Evolutionary conservation across 257 asterid genomes (phyloP).

Genomic region (Solanum appendiculatum): DNA sequence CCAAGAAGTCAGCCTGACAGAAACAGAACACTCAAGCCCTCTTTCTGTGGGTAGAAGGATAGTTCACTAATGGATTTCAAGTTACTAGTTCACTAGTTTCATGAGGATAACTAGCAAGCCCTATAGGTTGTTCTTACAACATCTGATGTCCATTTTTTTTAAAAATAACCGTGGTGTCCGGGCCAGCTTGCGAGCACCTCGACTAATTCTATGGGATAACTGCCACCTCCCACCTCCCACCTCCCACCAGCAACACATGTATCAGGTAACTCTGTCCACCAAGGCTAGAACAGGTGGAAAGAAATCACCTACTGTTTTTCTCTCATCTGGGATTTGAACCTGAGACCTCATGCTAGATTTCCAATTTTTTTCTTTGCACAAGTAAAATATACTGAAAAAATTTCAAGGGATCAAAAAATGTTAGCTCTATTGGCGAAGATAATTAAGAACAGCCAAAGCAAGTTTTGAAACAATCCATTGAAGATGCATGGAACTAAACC

Average conservation of each 20-base stretch:
- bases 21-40: background rate
- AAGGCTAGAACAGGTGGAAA: background rate
- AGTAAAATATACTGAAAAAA: background rate
- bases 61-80: background rate
- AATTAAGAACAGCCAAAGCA: background rate
- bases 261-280: background rate
- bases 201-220: background rate
- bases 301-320: background rate
- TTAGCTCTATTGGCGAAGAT: background rate
- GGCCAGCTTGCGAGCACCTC: background rate
- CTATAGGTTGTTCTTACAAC: background rate
- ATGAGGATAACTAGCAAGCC: background rate
- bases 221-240: background rate
- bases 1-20: background rate
- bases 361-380: background rate
- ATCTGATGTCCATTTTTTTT: background rate
- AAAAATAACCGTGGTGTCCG: background rate
- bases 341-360: background rate
- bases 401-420: background rate
- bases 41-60: background rate
- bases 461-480: background rate
- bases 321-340: background rate
- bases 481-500: constrained; percentile 8
- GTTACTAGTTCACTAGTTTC: background rate
- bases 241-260: background rate